phyloP scores from a whole-genome alignment of 345 rosid genomes.

The Tarenaya hassleriana region DNA sequence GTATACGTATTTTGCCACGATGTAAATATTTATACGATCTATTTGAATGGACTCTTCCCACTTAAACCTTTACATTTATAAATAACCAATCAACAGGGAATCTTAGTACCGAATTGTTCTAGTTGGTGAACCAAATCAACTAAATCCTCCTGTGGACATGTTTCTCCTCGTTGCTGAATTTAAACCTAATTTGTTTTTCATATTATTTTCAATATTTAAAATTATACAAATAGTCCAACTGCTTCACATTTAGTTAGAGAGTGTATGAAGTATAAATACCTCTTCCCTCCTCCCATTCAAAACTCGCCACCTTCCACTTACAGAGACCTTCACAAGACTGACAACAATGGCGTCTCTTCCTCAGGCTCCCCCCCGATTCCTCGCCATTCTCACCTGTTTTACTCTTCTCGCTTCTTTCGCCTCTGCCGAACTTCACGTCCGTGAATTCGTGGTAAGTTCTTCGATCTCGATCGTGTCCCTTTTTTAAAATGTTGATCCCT shows the following conservation, averaged over 20 bases:
- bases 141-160: conserved; percentile 15
- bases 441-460: conserved; percentile 28
- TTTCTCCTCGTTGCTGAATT: conserved; percentile 22
- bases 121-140: conserved; percentile 37
- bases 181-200: conserved; percentile 20
- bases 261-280: conserved; percentile 24
- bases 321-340: conserved; percentile 3
- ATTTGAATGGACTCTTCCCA: no score
- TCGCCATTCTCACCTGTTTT: conserved; percentile 20
- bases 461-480: no score
- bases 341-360: conserved; percentile 23
- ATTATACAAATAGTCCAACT: conserved; percentile 1
- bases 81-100: conserved; percentile 1
- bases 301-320: conserved; percentile 19
- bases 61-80: no score
- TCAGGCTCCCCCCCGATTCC: background rate
- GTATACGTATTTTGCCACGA: no score
- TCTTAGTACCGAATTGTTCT: conserved; percentile 25
- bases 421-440: conserved; percentile 32
- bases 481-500: no score
- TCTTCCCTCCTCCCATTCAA: conserved; percentile 10
- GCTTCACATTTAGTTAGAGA: conserved; percentile 14
- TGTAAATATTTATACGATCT: no score
- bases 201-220: conserved; percentile 9
- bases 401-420: conserved; percentile 13